phyloP scores from a whole-genome alignment of 352 stramenopile genomes.

The Phytopythium helicoides region DNA sequence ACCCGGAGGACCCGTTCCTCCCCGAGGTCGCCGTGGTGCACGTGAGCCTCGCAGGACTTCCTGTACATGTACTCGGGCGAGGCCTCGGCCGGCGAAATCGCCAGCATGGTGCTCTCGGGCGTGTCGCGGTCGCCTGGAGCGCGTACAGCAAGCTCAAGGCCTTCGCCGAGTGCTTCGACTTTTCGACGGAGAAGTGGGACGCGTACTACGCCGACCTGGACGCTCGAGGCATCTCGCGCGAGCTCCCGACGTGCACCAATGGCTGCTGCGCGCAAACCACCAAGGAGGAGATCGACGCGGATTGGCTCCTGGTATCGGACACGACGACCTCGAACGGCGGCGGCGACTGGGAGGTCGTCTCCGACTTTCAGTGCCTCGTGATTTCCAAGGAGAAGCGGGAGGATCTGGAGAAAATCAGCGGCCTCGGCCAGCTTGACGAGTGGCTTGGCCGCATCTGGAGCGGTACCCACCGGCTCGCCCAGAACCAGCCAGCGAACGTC shows the following conservation, averaged over 20 bases:
- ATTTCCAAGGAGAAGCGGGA: constrained; percentile 60
- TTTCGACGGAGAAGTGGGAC: constrained; percentile 79
- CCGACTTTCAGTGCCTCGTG: constrained; percentile 51
- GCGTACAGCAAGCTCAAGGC: constrained; percentile 80
- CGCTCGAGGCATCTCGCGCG: constrained; percentile 16
- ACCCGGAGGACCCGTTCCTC: constrained; percentile 48
- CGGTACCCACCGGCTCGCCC: constrained; percentile 20
- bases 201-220: constrained; percentile 63
- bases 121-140: constrained; percentile 82
- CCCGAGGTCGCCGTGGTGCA: constrained; percentile 66
- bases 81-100: constrained; percentile 71
- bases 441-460: constrained; percentile 65
- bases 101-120: constrained; percentile 83
- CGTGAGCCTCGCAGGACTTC: constrained; percentile 77
- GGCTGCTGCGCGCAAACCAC: constrained; percentile 59
- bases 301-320: constrained; percentile 78
- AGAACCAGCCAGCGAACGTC: constrained; percentile 43
- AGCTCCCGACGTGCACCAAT: constrained; percentile 44
- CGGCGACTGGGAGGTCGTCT: constrained; percentile 74
- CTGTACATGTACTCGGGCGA: constrained; percentile 88
- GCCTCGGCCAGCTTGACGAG: constrained; percentile 60
- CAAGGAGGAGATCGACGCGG: constrained; percentile 80
- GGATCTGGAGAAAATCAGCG: constrained; percentile 54
- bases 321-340: constrained; percentile 41
- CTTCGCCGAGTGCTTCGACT: constrained; percentile 86